Evolutionary conservation across 805 yeast species (phyloP).

Genomic region (Nakazawaea wickerhamii): DNA sequence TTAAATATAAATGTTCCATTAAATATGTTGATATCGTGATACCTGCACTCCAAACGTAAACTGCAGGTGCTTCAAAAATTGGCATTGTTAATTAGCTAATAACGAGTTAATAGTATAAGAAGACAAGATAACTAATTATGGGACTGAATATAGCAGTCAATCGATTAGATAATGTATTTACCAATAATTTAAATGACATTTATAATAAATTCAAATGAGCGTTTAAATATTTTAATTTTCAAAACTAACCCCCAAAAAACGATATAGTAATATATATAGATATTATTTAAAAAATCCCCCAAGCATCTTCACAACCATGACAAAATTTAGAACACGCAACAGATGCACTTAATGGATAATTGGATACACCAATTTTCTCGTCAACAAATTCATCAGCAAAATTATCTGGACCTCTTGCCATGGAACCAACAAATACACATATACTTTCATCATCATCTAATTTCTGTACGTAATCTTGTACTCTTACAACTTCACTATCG

Average conservation of each 20-base stretch:
- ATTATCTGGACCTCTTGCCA: constrained; percentile 97
- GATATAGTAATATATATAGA: not conserved
- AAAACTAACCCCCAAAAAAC: not conserved
- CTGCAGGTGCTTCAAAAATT: constrained; percentile 43
- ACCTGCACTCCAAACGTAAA: constrained; percentile 34
- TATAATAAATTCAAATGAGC: not conserved
- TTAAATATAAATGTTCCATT: constrained; percentile 36
- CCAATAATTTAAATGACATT: not conserved
- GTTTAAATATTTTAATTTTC: too few relatives aligned
- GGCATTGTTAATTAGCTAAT: constrained; percentile 24
- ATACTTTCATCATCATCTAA: constrained; percentile 87
- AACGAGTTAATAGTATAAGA: not conserved
- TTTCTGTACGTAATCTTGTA: constrained; percentile 78
- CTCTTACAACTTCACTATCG: constrained; percentile 84
- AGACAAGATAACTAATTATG: constrained; percentile 11
- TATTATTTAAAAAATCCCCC: constrained; percentile 58
- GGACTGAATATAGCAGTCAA: not conserved
- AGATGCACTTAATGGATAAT: constrained; percentile 93
- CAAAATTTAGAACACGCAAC: constrained; percentile 98
- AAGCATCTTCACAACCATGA: constrained; percentile 98
- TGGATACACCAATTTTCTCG: constrained; percentile 92
- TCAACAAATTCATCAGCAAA: constrained; percentile 97
- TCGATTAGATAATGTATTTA: not conserved
- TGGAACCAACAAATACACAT: constrained; percentile 98
- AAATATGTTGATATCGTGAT: constrained; percentile 36